phyloP scores from a whole-genome alignment of 768 basidiomycete genomes.

The Panaeolus cyanescens region DNA sequence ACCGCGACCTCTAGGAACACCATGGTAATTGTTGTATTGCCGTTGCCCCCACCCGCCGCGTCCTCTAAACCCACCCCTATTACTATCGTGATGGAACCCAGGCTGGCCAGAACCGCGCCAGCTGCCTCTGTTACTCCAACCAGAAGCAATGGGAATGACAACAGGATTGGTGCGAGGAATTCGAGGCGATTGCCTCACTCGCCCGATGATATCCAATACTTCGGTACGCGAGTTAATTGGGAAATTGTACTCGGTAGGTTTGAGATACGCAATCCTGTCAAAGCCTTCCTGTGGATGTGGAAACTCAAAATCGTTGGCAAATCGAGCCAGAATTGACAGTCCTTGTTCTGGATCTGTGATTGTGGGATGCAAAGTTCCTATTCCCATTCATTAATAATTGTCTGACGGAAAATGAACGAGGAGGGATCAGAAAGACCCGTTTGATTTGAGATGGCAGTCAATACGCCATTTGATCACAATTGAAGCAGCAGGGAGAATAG shows the following conservation, averaged over 20 bases:
- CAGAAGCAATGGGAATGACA: not conserved
- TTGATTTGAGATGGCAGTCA: not conserved
- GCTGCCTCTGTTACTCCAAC: conserved; percentile 1
- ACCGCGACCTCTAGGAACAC: conserved; percentile 19
- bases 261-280: conserved; percentile 55
- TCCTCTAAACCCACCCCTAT: not conserved
- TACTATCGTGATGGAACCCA: not conserved
- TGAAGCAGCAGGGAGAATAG: conserved; percentile 6
- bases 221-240: conserved; percentile 53
- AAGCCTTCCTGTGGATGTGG: conserved; percentile 66
- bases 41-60: conserved; percentile 16
- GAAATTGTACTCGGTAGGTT: conserved; percentile 39
- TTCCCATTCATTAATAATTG: conserved; percentile 7
- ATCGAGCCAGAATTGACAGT: conserved; percentile 61
- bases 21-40: conserved; percentile 3
- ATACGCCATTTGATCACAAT: conserved; percentile 1
- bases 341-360: conserved; percentile 64
- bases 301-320: conserved; percentile 58
- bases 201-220: conserved; percentile 51
- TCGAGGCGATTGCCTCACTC: conserved; percentile 44
- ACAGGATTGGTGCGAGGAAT: not conserved
- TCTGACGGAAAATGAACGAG: not conserved
- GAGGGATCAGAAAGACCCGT: not conserved
- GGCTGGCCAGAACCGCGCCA: conserved; percentile 16
- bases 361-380: conserved; percentile 77